These are phyloP conservation scores for Knoxdaviesia proteae DNA, from an alignment of 2,329 filamentous ascomycete genomes.

Conservation along the genomic window DNA sequence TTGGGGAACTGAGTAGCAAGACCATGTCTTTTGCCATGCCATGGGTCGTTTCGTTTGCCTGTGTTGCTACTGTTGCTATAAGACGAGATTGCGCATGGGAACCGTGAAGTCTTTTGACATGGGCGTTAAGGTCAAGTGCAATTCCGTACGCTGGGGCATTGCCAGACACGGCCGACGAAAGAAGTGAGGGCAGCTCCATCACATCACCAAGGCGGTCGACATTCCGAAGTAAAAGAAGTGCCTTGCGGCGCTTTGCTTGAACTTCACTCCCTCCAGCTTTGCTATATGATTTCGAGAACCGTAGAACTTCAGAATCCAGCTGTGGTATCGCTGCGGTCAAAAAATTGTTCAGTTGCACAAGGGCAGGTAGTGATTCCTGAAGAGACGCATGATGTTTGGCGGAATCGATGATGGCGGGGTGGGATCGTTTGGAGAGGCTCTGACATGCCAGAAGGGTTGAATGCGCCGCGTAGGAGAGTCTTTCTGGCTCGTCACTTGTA, in stretches of 20 bases:
- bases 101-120: slow-evolving; percentile 67
- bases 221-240: slow-evolving; percentile 65
- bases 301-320: slow-evolving; percentile 57
- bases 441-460: slow-evolving; percentile 69
- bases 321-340: slow-evolving; percentile 54
- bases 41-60: slow-evolving; percentile 75
- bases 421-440: slow-evolving; percentile 70
- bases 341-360: slow-evolving; percentile 44
- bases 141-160: slow-evolving; percentile 61
- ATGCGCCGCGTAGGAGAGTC: slow-evolving; percentile 62
- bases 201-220: slow-evolving; percentile 79
- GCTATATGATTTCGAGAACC: slow-evolving; percentile 68
- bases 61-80: slow-evolving; percentile 47
- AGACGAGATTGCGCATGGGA: slow-evolving; percentile 65
- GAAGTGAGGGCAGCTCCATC: slow-evolving; percentile 67
- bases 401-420: slow-evolving; percentile 66
- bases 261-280: slow-evolving; percentile 49
- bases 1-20: slow-evolving; percentile 50
- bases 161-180: slow-evolving; percentile 56
- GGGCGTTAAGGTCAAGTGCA: slow-evolving; percentile 78
- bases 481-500: slow-evolving; percentile 40
- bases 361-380: slow-evolving; percentile 44
- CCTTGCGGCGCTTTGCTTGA: slow-evolving; percentile 54
- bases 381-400: slow-evolving; percentile 59
- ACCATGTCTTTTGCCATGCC: slow-evolving; percentile 76